Evolutionary conservation across 1,284 basidiomycete genomes (phyloP).

Genomic region (Apiotrichum mycotoxinovorans): DNA sequence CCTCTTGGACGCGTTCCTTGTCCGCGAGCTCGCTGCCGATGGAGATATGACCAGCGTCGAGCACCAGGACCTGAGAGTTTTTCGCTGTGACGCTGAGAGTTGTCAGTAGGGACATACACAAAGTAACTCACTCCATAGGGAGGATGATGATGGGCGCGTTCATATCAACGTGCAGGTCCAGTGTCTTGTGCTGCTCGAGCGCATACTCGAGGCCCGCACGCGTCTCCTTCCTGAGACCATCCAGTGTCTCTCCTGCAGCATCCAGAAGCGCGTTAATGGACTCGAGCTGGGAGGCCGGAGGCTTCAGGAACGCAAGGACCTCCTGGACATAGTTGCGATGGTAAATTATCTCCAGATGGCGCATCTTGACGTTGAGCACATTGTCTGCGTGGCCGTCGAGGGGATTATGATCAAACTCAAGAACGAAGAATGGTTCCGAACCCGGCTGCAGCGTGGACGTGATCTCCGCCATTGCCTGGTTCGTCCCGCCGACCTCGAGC

Average conservation of each 20-base stretch:
- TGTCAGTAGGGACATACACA: background rate
- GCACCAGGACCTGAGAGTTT: slow-evolving; percentile 78
- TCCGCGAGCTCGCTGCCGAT: slow-evolving; percentile 86
- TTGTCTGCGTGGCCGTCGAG: slow-evolving; percentile 90
- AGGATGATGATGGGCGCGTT: slow-evolving; percentile 97
- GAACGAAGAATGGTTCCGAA: slow-evolving; percentile 79
- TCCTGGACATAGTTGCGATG: slow-evolving; percentile 92
- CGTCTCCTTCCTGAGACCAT: slow-evolving; percentile 92
- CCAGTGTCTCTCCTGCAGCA: slow-evolving; percentile 89
- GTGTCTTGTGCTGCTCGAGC: slow-evolving; percentile 61
- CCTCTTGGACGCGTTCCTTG: slow-evolving; percentile 72
- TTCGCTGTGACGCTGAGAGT: slow-evolving; percentile 60
- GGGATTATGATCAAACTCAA: slow-evolving; percentile 91
- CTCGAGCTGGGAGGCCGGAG: slow-evolving; percentile 90
- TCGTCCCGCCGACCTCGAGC: slow-evolving; percentile 31
- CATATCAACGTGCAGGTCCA: slow-evolving; percentile 93
- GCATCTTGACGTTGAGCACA: slow-evolving; percentile 83
- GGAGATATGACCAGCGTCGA: slow-evolving; percentile 96
- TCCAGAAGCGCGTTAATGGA: slow-evolving; percentile 86
- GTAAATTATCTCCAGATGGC: slow-evolving; percentile 97
- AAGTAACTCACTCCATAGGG: slow-evolving; percentile 67
- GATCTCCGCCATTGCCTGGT: slow-evolving; percentile 39
- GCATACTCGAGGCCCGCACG: slow-evolving; percentile 92
- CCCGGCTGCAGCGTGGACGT: slow-evolving; percentile 31
- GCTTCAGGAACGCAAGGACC: slow-evolving; percentile 87